phyloP scores from a whole-genome alignment of 2,329 filamentous ascomycete genomes.

The Colletotrichum theobromicola region DNA sequence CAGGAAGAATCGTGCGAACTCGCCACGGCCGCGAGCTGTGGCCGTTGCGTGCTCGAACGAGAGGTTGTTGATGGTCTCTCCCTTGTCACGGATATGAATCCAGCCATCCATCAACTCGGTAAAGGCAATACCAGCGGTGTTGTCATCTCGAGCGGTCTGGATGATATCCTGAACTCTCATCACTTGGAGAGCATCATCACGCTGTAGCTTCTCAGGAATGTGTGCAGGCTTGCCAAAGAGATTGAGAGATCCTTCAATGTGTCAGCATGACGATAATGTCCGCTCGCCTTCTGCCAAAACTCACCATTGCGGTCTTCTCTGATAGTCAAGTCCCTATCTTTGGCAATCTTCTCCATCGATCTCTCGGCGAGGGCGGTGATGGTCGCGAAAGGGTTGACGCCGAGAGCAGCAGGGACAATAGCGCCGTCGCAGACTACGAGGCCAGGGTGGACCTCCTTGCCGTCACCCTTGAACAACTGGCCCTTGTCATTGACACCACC shows the following conservation, averaged over 20 bases:
- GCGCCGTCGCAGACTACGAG: constrained; percentile 68
- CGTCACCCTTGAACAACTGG: constrained; percentile 60
- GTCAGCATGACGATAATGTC: fast-evolving
- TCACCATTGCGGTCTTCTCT: constrained; percentile 1
- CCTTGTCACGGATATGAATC: constrained; percentile 51
- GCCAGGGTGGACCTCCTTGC: constrained; percentile 56
- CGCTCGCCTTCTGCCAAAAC: fast-evolving
- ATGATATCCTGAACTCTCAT: constrained; percentile 41
- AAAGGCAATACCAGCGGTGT: constrained; percentile 61
- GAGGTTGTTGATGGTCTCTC: constrained; percentile 46
- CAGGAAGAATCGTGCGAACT: constrained; percentile 63
- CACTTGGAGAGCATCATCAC: constrained; percentile 28
- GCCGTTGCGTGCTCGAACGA: constrained; percentile 59
- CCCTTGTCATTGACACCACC: constrained; percentile 68
- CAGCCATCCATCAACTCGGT: constrained; percentile 70
- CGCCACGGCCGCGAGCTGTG: constrained; percentile 55
- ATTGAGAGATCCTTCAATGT: constrained; percentile 45
- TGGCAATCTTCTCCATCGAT: constrained; percentile 56
- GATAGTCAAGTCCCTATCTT: constrained; percentile 22
- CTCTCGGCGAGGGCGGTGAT: constrained; percentile 73
- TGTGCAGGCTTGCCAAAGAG: constrained; percentile 56
- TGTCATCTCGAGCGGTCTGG: constrained; percentile 44
- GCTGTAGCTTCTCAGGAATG: constrained; percentile 36
- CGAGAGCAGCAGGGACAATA: constrained; percentile 64
- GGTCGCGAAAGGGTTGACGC: constrained; percentile 72